phyloP scores from a whole-genome alignment of 2,329 filamentous ascomycete genomes.

The Talaromyces pinophilus region DNA sequence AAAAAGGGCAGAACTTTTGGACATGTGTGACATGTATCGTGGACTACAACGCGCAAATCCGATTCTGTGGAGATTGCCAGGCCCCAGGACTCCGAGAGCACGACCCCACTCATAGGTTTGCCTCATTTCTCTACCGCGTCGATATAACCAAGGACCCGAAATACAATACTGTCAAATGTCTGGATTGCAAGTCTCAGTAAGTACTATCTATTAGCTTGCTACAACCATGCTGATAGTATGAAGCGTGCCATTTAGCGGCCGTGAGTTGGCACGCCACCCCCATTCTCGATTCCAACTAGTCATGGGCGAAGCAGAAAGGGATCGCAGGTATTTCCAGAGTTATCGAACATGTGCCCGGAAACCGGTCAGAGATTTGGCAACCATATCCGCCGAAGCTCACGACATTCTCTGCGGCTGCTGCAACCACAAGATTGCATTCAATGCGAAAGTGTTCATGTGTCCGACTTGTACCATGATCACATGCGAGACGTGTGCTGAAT shows the following conservation, averaged over 20 bases:
- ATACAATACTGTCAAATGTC: constrained; percentile 20
- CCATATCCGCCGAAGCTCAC: constrained; percentile 21
- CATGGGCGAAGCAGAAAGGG: constrained; percentile 22
- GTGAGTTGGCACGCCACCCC: constrained; percentile 17
- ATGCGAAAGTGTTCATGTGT: constrained; percentile 17
- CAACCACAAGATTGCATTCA: constrained; percentile 18
- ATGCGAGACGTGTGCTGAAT: constrained; percentile 21
- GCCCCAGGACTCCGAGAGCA: constrained; percentile 15
- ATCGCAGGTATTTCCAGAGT: constrained; percentile 20
- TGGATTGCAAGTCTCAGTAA: constrained; percentile 20
- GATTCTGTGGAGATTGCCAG: constrained; percentile 20
- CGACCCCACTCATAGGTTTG: constrained; percentile 21
- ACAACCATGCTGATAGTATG: background rate
- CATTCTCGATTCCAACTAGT: constrained; percentile 20
- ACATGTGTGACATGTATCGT: constrained; percentile 22
- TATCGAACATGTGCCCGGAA: constrained; percentile 21
- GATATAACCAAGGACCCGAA: constrained; percentile 19
- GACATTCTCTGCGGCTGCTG: constrained; percentile 22
- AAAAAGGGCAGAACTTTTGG: constrained; percentile 19
- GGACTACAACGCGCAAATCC: constrained; percentile 23
- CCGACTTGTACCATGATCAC: constrained; percentile 21
- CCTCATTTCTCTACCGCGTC: constrained; percentile 22
- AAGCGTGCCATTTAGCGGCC: constrained; percentile 20
- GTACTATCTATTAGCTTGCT: no score
- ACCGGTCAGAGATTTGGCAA: constrained; percentile 19